These are phyloP conservation scores for Globisporangium rhizosaccharum DNA, from an alignment of 352 stramenopile species.

Conservation along the genomic window DNA sequence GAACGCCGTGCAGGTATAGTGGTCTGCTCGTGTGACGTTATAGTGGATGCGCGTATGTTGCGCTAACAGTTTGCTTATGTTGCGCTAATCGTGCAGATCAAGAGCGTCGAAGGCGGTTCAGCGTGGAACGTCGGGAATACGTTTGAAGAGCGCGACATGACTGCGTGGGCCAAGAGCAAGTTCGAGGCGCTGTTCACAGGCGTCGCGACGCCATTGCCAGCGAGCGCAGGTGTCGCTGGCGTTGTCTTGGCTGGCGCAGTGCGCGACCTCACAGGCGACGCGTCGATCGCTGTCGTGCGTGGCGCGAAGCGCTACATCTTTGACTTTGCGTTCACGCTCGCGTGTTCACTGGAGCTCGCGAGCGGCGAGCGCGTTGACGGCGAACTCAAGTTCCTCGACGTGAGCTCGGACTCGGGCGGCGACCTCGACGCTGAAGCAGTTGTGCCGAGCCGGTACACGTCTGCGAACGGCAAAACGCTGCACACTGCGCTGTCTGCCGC, in stretches of 20 bases:
- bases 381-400: conserved; percentile 74
- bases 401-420: conserved; percentile 71
- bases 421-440: conserved; percentile 71
- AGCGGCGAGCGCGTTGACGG: conserved; percentile 25
- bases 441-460: conserved; percentile 68
- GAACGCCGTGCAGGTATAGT: conserved; percentile 47
- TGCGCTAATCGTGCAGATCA: conserved; percentile 41
- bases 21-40: not conserved
- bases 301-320: conserved; percentile 93
- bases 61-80: not conserved
- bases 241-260: conserved; percentile 60
- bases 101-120: conserved; percentile 78
- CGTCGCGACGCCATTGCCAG: conserved; percentile 31
- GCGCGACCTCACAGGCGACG: conserved; percentile 88
- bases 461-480: conserved; percentile 57
- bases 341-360: conserved; percentile 28
- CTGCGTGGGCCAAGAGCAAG: conserved; percentile 72
- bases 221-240: conserved; percentile 19
- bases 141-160: conserved; percentile 92
- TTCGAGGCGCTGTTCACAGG: conserved; percentile 54
- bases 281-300: conserved; percentile 88
- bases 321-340: conserved; percentile 67
- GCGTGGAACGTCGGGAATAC: conserved; percentile 94
- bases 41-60: not conserved
- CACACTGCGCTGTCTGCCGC: conserved; percentile 50